phyloP scores from a whole-genome alignment of 257 asterid genomes.

The Marsdenia floribunda region DNA sequence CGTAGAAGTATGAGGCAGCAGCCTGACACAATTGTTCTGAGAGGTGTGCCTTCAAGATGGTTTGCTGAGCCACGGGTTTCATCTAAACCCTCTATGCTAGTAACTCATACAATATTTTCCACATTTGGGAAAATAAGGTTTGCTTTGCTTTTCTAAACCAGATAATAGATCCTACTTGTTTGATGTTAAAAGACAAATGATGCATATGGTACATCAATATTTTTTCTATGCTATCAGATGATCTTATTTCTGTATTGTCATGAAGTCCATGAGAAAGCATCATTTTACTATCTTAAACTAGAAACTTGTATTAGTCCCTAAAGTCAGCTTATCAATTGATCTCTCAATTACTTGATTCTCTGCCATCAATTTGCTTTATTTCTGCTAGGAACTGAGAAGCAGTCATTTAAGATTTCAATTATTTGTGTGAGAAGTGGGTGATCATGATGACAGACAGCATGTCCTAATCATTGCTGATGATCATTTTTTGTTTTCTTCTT shows the following conservation, averaged over 20 bases:
- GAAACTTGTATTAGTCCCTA: neutral
- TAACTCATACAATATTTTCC: conserved; percentile 80
- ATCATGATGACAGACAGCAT: neutral
- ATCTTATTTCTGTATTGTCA: neutral
- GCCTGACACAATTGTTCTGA: conserved; percentile 78
- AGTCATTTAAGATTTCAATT: neutral
- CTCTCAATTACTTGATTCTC: neutral
- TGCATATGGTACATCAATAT: neutral
- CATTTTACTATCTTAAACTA: neutral
- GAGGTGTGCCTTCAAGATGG: conserved; percentile 98
- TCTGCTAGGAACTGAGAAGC: neutral
- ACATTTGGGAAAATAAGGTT: conserved; percentile 82
- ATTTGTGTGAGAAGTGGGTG: neutral
- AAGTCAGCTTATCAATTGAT: neutral
- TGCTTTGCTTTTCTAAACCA: conserved; percentile 14
- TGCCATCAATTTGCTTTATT: neutral
- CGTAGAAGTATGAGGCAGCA: conserved; percentile 53
- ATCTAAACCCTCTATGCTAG: conserved; percentile 96
- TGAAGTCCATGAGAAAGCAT: no score
- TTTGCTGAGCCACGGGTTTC: conserved; percentile 95
- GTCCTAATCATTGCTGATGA: neutral
- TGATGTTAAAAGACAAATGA: neutral
- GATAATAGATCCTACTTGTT: neutral
- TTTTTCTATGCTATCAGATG: neutral
- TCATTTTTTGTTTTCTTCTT: neutral